phyloP scores from a whole-genome alignment of 2,329 filamentous ascomycete genomes.

The Aspergillus thermomutatus region DNA sequence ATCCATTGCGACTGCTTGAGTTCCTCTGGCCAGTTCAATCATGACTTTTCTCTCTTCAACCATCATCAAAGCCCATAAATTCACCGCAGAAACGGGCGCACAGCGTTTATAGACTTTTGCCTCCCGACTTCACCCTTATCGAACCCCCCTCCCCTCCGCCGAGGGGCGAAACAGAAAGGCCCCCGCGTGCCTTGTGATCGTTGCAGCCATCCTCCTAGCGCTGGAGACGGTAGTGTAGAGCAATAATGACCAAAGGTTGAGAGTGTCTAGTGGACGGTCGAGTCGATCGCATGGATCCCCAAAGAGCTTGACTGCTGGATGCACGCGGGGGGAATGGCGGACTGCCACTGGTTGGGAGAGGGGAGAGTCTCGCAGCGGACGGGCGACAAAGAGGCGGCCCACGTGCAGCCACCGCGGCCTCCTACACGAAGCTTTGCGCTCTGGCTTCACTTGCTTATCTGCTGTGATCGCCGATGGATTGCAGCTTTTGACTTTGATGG shows the following conservation, averaged over 20 bases:
- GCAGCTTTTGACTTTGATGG: neutral
- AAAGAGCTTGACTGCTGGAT: constrained; percentile 5
- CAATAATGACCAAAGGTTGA: neutral
- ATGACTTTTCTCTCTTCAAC: neutral
- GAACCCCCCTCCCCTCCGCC: neutral
- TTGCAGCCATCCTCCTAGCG: neutral
- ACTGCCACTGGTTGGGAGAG: constrained; percentile 4
- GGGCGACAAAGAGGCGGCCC: neutral
- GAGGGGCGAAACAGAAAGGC: neutral
- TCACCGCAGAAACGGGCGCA: neutral
- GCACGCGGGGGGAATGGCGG: constrained; percentile 7
- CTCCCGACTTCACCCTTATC: neutral
- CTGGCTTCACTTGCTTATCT: neutral
- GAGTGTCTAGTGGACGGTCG: neutral
- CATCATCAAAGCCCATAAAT: neutral
- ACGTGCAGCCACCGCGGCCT: constrained; percentile 9
- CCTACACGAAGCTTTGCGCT: neutral
- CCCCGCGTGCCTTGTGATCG: neutral
- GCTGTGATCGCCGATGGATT: neutral
- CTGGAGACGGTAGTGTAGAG: neutral
- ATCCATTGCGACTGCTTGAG: constrained; percentile 18
- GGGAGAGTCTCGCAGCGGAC: neutral
- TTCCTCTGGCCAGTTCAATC: neutral
- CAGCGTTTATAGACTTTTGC: neutral
- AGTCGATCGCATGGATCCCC: neutral